Base-by-base conservation (phyloP, 495 filamentous ascomycete species). In the Lindgomyces ingoldianus region DNA sequence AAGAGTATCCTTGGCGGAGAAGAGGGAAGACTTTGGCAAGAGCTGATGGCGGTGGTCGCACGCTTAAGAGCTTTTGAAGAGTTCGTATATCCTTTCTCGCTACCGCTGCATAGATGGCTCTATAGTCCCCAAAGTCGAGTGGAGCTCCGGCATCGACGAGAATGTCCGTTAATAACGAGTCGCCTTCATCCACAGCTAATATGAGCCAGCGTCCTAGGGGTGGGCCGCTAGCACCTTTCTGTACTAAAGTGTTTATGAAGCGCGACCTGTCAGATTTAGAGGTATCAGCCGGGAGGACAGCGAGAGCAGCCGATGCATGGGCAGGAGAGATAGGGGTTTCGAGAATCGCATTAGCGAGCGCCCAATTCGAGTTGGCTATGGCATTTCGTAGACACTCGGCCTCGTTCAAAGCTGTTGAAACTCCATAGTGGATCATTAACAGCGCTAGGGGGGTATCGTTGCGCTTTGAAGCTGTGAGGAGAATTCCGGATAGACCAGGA, bases 101-200 rank as follows among this genome's bases (percentile, higher is more conserved):
- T 11, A 69, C 42, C 0, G 55, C 66, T 14, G 52, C 42, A 21
- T 54, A 50, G 1, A 64, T 19, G 18, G 61, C 60, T 16, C 47
- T 30, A 33, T 16, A 46, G 36, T 51, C 51, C 1, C 45, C 51
- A 19, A 56, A 60, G 4, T 58, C 48, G 3, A 63, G 45, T 8
- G 66, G 60, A 0, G 60, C 60, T 30, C 66, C 56, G 16, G 48
- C 47, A 22, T 52, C 25, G 3, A 69, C 27, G 52, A 69, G 66
- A 12, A 69, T 42, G 36, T 62, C 55, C 39, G 61, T 55, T 18
- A 64, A 26, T 4, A 39, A 41, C 4, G 45, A n/a, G 44, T 69
- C 66, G 41, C 60, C 57, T 25, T 69, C 60, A 51, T 69, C 66
- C 12, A 64, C 66, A 9, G 60, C 55, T n/a, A 36, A 30, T 19